Evolutionary conservation across 2,329 filamentous ascomycete genomes (phyloP).

Genomic region (Aureobasidium namibiae): DNA sequence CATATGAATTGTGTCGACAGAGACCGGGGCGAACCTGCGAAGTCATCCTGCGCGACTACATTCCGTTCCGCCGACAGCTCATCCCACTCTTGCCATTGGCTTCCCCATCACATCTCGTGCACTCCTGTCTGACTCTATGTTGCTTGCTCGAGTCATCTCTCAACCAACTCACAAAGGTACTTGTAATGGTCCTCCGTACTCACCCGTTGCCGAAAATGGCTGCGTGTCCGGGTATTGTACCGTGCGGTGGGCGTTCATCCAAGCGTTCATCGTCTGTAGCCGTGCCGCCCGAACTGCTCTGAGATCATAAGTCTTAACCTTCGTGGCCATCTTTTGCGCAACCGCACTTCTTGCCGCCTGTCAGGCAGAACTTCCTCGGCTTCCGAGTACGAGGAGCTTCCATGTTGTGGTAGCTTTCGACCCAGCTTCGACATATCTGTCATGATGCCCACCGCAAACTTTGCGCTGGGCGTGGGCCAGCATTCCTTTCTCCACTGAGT

Average conservation of each 20-base stretch:
- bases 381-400: neutral
- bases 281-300: slow-evolving; percentile 3
- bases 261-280: neutral
- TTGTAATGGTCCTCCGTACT: neutral
- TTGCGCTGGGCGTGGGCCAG: neutral
- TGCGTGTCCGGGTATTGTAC: neutral
- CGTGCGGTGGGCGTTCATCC: slow-evolving; percentile 6
- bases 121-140: neutral
- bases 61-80: neutral
- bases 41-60: neutral
- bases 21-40: neutral
- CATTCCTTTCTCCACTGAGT: neutral
- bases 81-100: neutral
- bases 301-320: too few relatives aligned
- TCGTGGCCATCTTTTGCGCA: neutral
- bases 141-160: neutral
- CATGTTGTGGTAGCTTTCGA: neutral
- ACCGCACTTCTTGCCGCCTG: neutral
- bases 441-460: neutral
- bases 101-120: neutral
- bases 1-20: neutral
- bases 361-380: neutral
- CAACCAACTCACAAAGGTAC: neutral
- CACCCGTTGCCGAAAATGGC: neutral
- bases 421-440: neutral